A percentile compares a stretch with the other conserved stretches of the same genome.
Conservation (phyloP, 1,284 basidiomycete species). For the Vanrija sp. region DNA sequence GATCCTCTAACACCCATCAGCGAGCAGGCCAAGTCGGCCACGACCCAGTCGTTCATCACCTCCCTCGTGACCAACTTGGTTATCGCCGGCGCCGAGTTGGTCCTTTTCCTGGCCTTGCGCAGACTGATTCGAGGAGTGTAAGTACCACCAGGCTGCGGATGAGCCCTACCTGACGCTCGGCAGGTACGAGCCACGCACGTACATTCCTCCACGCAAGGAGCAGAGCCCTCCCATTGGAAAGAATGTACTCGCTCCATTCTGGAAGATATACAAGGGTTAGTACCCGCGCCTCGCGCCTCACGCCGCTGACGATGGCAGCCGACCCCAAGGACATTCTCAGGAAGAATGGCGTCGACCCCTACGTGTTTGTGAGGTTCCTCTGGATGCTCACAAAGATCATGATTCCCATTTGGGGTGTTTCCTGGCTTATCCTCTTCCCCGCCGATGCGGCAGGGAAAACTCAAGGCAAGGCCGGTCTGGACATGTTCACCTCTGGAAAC, state of each 20-base stretch:
- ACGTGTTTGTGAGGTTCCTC: conserved; percentile 66
- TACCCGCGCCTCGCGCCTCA: background rate
- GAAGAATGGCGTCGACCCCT: conserved; percentile 60
- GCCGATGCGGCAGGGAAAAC: conserved; percentile 56
- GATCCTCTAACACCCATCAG: conserved; percentile 1
- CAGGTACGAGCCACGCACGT: conserved; percentile 72
- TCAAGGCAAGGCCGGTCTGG: conserved; percentile 50
- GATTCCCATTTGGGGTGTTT: conserved; percentile 60
- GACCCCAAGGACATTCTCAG: conserved; percentile 52
- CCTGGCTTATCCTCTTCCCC: conserved; percentile 61
- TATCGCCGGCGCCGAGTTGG: conserved; percentile 59
- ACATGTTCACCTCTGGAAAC: conserved; percentile 56
- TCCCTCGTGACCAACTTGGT: conserved; percentile 59
- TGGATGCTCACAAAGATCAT: conserved; percentile 64
- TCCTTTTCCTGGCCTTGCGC: conserved; percentile 60
- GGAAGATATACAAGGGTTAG: conserved; percentile 34
- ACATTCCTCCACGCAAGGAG: conserved; percentile 48
- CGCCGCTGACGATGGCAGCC: conserved; percentile 16
- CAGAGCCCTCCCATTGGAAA: conserved; percentile 34
- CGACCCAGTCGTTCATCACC: conserved; percentile 62
- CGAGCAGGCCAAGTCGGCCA: conserved; percentile 21
- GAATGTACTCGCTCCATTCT: conserved; percentile 42
- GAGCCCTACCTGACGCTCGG: conserved; percentile 1
- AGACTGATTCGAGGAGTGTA: conserved; percentile 45
- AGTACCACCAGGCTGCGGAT: conserved; percentile 39